Evolutionary conservation across 768 basidiomycete species (phyloP).

Genomic region (Mycena maculata): DNA sequence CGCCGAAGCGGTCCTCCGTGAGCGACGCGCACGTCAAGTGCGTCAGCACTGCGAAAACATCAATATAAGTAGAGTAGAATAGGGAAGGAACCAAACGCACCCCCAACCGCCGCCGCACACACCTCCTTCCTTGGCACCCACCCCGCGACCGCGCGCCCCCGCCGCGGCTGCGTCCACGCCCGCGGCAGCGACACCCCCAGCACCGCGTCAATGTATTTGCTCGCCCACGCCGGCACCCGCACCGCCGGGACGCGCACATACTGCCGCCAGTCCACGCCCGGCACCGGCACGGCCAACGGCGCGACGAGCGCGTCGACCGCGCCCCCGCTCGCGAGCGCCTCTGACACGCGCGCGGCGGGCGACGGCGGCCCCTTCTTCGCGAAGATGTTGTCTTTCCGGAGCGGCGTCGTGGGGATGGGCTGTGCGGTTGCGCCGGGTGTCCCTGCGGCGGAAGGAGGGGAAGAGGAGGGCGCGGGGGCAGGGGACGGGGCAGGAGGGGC

Average conservation of each 20-base stretch:
- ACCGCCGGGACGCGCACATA: background rate
- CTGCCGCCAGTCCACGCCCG: background rate
- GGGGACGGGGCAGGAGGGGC: constrained; percentile 45
- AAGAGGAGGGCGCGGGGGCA: constrained; percentile 30
- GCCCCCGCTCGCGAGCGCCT: constrained; percentile 71
- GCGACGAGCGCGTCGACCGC: constrained; percentile 64
- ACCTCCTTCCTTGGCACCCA: constrained; percentile 71
- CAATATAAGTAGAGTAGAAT: constrained; percentile 8
- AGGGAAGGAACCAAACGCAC: constrained; percentile 49
- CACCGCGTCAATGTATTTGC: background rate
- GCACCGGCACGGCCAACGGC: constrained; percentile 40
- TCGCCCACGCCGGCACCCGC: background rate
- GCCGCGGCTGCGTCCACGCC: constrained; percentile 72
- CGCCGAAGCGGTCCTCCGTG: constrained; percentile 83
- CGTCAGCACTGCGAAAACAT: constrained; percentile 69
- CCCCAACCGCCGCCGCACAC: constrained; percentile 71
- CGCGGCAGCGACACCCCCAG: background rate
- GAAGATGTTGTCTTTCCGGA: constrained; percentile 59
- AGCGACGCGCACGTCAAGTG: constrained; percentile 78
- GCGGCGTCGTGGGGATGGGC: constrained; percentile 43
- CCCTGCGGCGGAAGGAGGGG: background rate
- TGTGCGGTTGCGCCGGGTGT: constrained; percentile 25
- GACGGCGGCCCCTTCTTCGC: constrained; percentile 54
- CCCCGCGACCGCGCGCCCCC: constrained; percentile 63
- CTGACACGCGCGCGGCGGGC: constrained; percentile 63